These are phyloP conservation scores for Leishmania lainsoni DNA, from an alignment of 208 protist genomes.

Conservation along the genomic window DNA sequence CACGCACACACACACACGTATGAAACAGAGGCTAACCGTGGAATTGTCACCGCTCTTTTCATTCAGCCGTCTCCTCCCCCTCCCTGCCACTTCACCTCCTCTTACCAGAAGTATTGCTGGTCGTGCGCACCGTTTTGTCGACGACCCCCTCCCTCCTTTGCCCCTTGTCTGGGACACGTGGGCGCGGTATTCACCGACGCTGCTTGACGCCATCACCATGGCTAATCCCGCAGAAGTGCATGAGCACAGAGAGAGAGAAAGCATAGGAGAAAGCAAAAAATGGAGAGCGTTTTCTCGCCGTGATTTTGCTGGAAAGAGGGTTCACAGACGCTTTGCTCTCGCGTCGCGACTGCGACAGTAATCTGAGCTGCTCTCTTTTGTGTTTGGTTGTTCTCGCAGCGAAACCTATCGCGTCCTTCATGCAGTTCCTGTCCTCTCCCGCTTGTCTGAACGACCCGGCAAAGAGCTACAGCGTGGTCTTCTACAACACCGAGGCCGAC, in stretches of 20 bases:
- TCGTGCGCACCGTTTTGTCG: neutral
- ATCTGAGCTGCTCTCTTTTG: neutral
- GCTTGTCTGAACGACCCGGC: constrained; percentile 7
- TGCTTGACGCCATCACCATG: too few relatives aligned
- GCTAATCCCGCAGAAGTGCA: neutral
- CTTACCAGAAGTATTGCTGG: neutral
- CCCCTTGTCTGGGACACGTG: neutral
- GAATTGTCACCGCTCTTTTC: neutral
- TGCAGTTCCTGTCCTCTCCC: neutral
- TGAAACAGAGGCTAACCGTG: neutral
- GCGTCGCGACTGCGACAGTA: neutral
- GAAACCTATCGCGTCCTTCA: too few relatives aligned
- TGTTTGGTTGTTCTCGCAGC: too few relatives aligned
- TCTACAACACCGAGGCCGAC: constrained; percentile 33
- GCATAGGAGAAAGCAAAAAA: neutral
- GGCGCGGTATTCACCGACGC: neutral
- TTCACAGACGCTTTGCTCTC: neutral
- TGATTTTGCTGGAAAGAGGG: neutral
- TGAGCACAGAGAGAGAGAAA: neutral
- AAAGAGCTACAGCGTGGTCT: constrained; percentile 30
- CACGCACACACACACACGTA: neutral
- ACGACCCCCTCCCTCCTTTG: neutral
- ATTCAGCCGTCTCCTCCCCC: neutral
- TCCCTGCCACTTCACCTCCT: neutral
- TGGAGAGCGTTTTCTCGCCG: neutral